Percentiles rank a stretch among this genome's conserved stretches.
Evolutionary conservation across 768 basidiomycete genomes (phyloP).

Genomic region (Boletus rex-veris): DNA sequence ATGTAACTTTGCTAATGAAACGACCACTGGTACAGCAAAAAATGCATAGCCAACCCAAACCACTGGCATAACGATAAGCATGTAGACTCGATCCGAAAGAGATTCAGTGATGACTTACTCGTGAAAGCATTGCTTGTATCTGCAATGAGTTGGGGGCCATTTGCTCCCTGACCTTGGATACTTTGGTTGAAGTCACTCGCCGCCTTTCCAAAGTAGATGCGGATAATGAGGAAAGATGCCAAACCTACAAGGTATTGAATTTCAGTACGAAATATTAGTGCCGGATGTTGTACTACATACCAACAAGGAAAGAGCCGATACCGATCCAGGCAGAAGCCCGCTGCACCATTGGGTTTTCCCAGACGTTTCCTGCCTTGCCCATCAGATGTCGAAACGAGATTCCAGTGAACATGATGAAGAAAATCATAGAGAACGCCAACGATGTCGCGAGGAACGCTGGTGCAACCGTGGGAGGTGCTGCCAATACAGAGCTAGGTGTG

Average conservation of each 20-base stretch:
- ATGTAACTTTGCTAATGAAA: constrained; percentile 65
- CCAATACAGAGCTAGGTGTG: constrained; percentile 52
- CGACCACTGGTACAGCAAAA: constrained; percentile 64
- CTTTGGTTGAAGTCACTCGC: constrained; percentile 72
- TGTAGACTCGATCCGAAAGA: neutral
- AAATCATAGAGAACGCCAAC: constrained; percentile 52
- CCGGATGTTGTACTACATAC: constrained; percentile 32
- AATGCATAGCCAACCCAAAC: constrained; percentile 78
- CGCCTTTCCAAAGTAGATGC: constrained; percentile 81
- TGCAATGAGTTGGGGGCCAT: constrained; percentile 61
- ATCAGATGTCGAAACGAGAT: constrained; percentile 66
- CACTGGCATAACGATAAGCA: constrained; percentile 44
- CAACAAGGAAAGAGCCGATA: constrained; percentile 71
- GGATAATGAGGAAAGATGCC: constrained; percentile 64
- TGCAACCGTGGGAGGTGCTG: constrained; percentile 57
- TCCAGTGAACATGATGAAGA: constrained; percentile 63
- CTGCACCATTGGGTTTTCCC: constrained; percentile 59
- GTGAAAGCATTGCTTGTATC: constrained; percentile 68
- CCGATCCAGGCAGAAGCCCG: constrained; percentile 70
- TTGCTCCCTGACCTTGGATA: constrained; percentile 48
- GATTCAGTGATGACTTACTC: constrained; percentile 44
- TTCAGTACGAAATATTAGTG: neutral
- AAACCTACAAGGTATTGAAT: constrained; percentile 42
- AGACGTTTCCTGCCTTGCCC: constrained; percentile 44
- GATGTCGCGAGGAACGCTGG: constrained; percentile 63